Evolutionary conservation across 1,139 yeast genomes (phyloP), one percentile per base, ranked within the genome.

Genomic region (Pichia sp.): DNA sequence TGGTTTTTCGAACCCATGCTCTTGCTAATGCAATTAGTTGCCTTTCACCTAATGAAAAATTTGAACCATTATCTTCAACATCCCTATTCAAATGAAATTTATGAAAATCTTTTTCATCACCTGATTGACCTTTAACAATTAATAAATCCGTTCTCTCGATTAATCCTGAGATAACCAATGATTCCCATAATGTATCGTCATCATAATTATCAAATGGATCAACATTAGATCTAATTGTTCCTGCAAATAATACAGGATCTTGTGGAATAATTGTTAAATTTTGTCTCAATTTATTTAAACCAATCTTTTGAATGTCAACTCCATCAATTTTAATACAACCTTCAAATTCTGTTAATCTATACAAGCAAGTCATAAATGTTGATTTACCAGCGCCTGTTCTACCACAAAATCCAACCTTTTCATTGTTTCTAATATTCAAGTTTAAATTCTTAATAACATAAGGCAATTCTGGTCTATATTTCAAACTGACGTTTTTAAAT

Each of bases 391-490:
- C 76, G 53, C 76, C 76, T 2, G 76, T 73, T 56, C 76, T 66
- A 30, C 76, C 76, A 63, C 76, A 72, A 45, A 73, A 67, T 27
- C 75, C 76, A 47, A 72, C 65, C 56, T 69, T 70, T 57, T 71
- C 74, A 45, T 66, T 62, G 5, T 70, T 66, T 43, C 65, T 60
- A n/a, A 72, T 60, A 29, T 60, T 57, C 33, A 84, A 63, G 33
- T 60, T 67, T 48, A 89, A 66, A 52, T 79, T 68, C 56, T 83
- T 82, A 64, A 90, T 71, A 5, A 87, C 95, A 36, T 77, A 70
- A 0, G 96, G 96, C 51, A 89, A 73, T 2, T 81, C 87, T 0
- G 83, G 84, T 63, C 96, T 80, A 67, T 90, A 90, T 16, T 84
- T 75, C 75, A 90, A 71, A 22, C 75, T 69, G 9, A 79, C 89